Evolutionary conservation across 495 filamentous ascomycete genomes (phyloP).

Genomic region (Penicillium soppii): DNA sequence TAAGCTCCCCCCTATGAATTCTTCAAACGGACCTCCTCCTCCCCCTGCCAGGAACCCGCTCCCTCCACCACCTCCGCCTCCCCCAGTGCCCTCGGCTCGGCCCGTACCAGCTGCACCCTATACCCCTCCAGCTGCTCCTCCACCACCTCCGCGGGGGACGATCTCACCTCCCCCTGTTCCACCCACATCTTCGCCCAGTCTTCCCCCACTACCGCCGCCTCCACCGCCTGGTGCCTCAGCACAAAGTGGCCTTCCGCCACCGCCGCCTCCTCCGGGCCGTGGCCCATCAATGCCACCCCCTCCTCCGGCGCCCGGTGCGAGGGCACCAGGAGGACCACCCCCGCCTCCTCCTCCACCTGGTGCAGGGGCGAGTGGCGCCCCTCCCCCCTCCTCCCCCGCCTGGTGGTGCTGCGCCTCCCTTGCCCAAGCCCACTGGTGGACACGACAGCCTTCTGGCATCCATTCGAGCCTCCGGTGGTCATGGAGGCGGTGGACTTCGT

Average conservation of each 20-base stretch:
- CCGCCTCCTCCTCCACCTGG: conserved; percentile 47
- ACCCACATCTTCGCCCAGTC: conserved; percentile 9
- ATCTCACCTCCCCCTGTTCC: conserved; percentile 30
- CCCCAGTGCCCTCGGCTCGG: conserved; percentile 57
- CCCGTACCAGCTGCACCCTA: conserved; percentile 35
- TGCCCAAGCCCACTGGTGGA: conserved; percentile 50
- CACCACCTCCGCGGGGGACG: conserved; percentile 27
- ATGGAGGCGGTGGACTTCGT: conserved; percentile 65
- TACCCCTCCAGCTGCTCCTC: conserved; percentile 29
- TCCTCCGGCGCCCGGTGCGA: conserved; percentile 24
- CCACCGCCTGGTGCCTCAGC: conserved; percentile 30
- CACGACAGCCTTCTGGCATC: conserved; percentile 73
- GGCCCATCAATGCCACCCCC: conserved; percentile 51
- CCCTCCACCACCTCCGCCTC: conserved; percentile 52
- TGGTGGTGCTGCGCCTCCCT: conserved; percentile 59
- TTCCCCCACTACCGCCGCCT: conserved; percentile 24
- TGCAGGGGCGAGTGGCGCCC: conserved; percentile 43
- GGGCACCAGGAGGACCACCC: conserved; percentile 50
- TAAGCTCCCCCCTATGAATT: conserved; percentile 54
- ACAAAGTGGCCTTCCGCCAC: conserved; percentile 21
- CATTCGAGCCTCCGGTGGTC: conserved; percentile 76
- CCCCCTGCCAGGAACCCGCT: conserved; percentile 52
- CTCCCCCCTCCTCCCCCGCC: conserved; percentile 71
- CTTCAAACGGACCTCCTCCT: conserved; percentile 53
- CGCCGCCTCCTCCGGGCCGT: conserved; percentile 27